Percentiles rank a stretch among this genome's conserved stretches.
Conservation (phyloP, 345 rosid species). For the Pistacia vera region DNA sequence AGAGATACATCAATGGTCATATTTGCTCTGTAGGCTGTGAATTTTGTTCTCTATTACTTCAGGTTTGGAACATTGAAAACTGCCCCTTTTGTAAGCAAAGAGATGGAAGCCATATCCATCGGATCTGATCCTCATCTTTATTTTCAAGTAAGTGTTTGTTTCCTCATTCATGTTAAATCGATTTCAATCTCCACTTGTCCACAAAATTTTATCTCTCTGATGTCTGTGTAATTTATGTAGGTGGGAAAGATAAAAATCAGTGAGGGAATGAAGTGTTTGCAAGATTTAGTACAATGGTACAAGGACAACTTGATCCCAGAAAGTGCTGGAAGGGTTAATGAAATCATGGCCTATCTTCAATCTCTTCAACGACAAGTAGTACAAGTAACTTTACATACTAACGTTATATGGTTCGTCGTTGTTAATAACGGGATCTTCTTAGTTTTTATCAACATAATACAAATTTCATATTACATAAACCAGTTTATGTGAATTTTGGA, state of each 20-base stretch:
- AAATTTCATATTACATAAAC: conserved; percentile 61
- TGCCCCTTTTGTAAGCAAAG: too few species aligned
- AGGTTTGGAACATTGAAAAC: too few species aligned
- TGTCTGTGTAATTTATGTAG: conserved; percentile 26
- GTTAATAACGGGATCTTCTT: not conserved
- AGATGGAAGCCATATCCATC: too few species aligned
- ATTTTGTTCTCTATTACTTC: too few species aligned
- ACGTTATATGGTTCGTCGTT: conserved; percentile 29
- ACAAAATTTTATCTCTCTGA: too few species aligned
- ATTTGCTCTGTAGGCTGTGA: too few species aligned
- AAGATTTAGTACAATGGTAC: conserved; percentile 79
- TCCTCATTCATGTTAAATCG: too few species aligned
- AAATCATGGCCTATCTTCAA: conserved; percentile 77
- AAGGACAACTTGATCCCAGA: conserved; percentile 51
- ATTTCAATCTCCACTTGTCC: too few species aligned
- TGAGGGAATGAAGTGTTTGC: conserved; percentile 82
- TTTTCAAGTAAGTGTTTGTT: too few species aligned
- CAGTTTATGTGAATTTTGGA: conserved; percentile 62
- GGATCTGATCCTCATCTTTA: too few species aligned
- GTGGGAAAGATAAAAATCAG: conserved; percentile 85
- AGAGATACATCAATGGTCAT: too few species aligned
- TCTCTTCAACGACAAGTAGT: conserved; percentile 47
- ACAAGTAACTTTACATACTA: conserved; percentile 17
- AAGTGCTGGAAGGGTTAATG: conserved; percentile 87
- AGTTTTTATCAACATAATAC: not conserved